These are phyloP conservation scores for Trichosporon sp. DNA, from an alignment of 1,284 basidiomycete genomes.

Conservation along the genomic window DNA sequence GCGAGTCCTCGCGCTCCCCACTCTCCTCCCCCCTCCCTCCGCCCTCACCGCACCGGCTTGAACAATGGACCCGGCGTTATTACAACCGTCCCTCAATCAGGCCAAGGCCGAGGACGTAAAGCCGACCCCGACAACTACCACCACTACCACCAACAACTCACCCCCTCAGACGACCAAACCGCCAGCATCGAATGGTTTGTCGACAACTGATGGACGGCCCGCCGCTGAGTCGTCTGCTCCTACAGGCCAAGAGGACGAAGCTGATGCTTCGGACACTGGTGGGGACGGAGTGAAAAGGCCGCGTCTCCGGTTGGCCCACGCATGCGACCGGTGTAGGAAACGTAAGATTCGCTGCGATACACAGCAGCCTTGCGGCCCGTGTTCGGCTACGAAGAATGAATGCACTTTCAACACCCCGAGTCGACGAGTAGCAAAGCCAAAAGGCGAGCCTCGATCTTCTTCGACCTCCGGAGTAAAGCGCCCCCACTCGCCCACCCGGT, in stretches of 20 bases:
- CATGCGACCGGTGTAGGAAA: conserved; percentile 42
- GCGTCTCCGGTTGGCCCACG: conserved; percentile 43
- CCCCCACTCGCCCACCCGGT: conserved; percentile 26
- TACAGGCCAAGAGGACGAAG: conserved; percentile 19
- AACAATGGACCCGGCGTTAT: conserved; percentile 3
- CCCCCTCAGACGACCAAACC: conserved; percentile 3
- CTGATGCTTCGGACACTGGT: conserved; percentile 10
- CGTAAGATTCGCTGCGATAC: conserved; percentile 48
- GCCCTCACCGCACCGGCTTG: conserved; percentile 4
- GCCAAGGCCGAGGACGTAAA: background rate
- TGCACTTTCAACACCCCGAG: conserved; percentile 50
- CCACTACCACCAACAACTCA: background rate
- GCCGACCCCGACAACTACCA: background rate
- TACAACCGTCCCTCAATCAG: background rate
- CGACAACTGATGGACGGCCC: background rate
- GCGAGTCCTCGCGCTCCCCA: background rate
- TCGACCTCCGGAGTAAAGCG: conserved; percentile 26
- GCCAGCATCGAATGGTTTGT: background rate
- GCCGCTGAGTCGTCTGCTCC: conserved; percentile 2
- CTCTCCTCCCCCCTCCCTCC: background rate
- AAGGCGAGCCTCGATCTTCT: conserved; percentile 18
- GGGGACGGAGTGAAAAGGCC: conserved; percentile 39
- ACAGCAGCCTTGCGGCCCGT: conserved; percentile 48
- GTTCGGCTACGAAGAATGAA: conserved; percentile 43
- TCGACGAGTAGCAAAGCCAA: conserved; percentile 41